Evolutionary conservation across 495 filamentous ascomycete species (phyloP).

Genomic region (Echria macrotheca): DNA sequence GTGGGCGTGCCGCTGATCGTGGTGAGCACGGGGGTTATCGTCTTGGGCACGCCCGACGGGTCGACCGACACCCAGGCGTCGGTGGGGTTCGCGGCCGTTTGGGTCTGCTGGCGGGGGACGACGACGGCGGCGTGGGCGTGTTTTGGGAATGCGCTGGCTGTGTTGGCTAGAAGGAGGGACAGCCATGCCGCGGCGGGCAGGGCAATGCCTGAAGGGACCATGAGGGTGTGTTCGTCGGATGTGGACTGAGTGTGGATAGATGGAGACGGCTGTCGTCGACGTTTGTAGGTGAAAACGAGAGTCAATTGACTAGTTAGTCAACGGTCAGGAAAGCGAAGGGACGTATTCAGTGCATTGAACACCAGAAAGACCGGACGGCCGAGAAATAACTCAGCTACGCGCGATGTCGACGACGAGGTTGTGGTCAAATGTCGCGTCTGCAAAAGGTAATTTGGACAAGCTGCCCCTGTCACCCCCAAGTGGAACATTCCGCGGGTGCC

Average conservation of each 20-base stretch:
- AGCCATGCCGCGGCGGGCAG: conserved; percentile 16
- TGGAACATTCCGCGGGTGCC: neutral
- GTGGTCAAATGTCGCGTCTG: no score
- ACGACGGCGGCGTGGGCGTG: neutral
- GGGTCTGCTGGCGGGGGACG: conserved; percentile 4
- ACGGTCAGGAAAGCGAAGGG: neutral
- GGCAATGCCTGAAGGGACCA: neutral
- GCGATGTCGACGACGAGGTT: conserved; percentile 1
- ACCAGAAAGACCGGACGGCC: neutral
- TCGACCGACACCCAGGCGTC: conserved; percentile 39
- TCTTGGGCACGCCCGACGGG: conserved; percentile 29
- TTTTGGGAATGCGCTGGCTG: conserved; percentile 8
- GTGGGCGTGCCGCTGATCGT: conserved; percentile 36
- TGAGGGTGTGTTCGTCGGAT: neutral
- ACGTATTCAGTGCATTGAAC: neutral
- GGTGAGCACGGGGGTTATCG: conserved; percentile 34
- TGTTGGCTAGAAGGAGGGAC: conserved; percentile 5
- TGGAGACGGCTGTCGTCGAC: neutral
- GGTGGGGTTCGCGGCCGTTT: conserved; percentile 10
- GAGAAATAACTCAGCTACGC: neutral
- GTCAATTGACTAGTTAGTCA: conserved; percentile 8
- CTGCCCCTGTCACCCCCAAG: no score
- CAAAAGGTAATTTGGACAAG: conserved; percentile 5
- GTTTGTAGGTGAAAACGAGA: conserved; percentile 1
- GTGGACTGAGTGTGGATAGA: conserved; percentile 1